Conservation (phyloP, 495 filamentous ascomycete species). For the Mycothermus thermophilus region DNA sequence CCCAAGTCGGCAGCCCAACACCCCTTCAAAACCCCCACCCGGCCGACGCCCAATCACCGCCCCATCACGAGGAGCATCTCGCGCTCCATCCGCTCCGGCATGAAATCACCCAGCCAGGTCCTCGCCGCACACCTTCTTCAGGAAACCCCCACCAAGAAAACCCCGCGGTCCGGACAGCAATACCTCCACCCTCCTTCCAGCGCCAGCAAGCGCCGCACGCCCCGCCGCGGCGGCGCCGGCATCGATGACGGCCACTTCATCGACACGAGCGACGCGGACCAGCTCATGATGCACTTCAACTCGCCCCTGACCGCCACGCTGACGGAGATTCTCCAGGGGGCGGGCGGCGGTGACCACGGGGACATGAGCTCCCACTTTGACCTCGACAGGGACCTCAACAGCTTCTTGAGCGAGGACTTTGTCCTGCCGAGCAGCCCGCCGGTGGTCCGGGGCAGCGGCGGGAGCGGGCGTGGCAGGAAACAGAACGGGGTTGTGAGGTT, state of each 20-base stretch:
- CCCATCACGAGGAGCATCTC: conserved; percentile 44
- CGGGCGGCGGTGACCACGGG: no score
- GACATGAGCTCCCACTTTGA: no score
- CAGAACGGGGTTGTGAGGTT: no score
- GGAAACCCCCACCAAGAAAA: no score
- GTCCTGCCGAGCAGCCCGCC: conserved; percentile 5
- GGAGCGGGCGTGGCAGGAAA: conserved; percentile 1
- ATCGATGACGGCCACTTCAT: conserved; percentile 13
- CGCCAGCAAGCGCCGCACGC: conserved; percentile 26
- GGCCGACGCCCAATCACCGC: conserved; percentile 42
- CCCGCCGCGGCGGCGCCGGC: conserved; percentile 13
- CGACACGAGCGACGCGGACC: conserved; percentile 11
- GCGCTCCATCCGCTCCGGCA: conserved; percentile 33
- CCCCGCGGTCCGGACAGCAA: conserved; percentile 20
- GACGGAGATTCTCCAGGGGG: conserved; percentile 43
- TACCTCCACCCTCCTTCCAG: conserved; percentile 8
- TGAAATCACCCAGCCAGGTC: conserved; percentile 23
- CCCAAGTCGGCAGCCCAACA: conserved; percentile 34
- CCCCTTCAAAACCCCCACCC: conserved; percentile 42
- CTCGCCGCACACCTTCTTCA: conserved; percentile 16
- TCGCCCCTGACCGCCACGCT: conserved; percentile 49
- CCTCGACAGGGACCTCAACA: no score
- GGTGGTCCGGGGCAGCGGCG: conserved; percentile 8
- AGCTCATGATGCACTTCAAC: conserved; percentile 19
- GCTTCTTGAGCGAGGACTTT: conserved; percentile 7